Evolutionary conservation across 164 flowering plant genomes (phyloP), one percentile per base, ranked within the genome.

Genomic region (Macadamia integrifolia): DNA sequence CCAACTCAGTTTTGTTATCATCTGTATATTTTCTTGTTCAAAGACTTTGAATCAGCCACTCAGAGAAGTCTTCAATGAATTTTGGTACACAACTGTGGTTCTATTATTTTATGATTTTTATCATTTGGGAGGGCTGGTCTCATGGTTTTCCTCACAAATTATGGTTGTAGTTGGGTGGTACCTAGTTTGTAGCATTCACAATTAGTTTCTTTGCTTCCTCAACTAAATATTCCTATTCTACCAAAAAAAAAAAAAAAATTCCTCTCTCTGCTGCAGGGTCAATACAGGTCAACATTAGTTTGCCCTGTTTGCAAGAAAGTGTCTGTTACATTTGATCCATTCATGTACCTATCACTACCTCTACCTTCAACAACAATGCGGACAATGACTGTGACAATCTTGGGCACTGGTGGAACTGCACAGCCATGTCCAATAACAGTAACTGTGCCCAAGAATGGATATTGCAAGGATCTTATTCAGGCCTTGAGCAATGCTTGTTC

Each of bases 301-400:
- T 93, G 98, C 64, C 97, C 96, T 44, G 70, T 78, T 71, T 93
- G 98, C 83, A 83, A 70, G 74, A 91, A 85, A 82, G 84, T 87
- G 62, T 93, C 96, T 12, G 74, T 86, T 56, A 91, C 92, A 60
- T 91, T 93, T 79, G 97, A 91, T 83, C 97, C 98, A 49, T 93
- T 93, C 74, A 86, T 93, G 93, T 91, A 91, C 70, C 79, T 93
- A n/a, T 91, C 98, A 13, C 78, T 93, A 59, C 98, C 98, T 48
- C 82, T 93, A 58, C 98, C 97, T 72, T 86, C 89, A 79, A 87
- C 96, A 64, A 82, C 85, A 66, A 78, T 79, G 78, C 79, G 96
- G 74, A 82, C 85, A 46, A 91, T 93, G 95, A 89, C 94, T 61
- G 62, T 91, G 67, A 90, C 94, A 46, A 80, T 93, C 40, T 70